These are phyloP conservation scores for Oligophagozyma castellii DNA, from an alignment of 1,139 yeast genomes.

Conservation along the genomic window DNA sequence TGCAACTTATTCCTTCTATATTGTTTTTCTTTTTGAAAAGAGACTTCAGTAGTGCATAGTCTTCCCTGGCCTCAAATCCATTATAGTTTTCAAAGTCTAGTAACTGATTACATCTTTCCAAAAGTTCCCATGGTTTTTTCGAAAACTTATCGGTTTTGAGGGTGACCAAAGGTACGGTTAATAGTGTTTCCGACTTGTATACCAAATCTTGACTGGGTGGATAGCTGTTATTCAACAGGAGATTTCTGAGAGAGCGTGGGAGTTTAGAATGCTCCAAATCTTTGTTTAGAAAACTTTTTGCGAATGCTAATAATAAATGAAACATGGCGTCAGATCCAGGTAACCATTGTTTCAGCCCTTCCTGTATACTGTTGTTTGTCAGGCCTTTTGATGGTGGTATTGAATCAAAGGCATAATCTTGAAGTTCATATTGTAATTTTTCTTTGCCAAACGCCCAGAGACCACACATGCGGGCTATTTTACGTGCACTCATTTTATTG, in stretches of 20 bases:
- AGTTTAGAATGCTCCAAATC: constrained; percentile 36
- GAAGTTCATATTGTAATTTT: constrained; percentile 9
- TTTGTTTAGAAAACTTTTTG: constrained; percentile 68
- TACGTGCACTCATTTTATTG: constrained; percentile 68
- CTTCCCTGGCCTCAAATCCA: constrained; percentile 61
- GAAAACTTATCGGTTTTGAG: constrained; percentile 53
- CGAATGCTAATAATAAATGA: constrained; percentile 62
- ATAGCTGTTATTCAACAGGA: constrained; percentile 48
- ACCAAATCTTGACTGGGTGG: constrained; percentile 42
- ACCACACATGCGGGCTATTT: constrained; percentile 70
- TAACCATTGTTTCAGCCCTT: constrained; percentile 68
- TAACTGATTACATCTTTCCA: constrained; percentile 45
- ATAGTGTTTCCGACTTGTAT: constrained; percentile 30
- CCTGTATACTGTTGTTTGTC: constrained; percentile 34
- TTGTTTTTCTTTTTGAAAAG: constrained; percentile 44
- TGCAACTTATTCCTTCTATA: constrained; percentile 42
- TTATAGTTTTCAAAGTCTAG: constrained; percentile 60
- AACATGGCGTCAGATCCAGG: constrained; percentile 78
- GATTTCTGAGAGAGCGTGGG: constrained; percentile 50
- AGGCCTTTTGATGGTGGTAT: constrained; percentile 3
- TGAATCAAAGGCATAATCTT: constrained; percentile 13
- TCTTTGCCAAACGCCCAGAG: constrained; percentile 65
- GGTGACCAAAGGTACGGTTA: constrained; percentile 55
- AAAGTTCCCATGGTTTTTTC: constrained; percentile 32
- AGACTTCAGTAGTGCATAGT: constrained; percentile 60